Evolutionary conservation across 2,329 filamentous ascomycete genomes (phyloP).

Genomic region (Colletotrichum trifolii): DNA sequence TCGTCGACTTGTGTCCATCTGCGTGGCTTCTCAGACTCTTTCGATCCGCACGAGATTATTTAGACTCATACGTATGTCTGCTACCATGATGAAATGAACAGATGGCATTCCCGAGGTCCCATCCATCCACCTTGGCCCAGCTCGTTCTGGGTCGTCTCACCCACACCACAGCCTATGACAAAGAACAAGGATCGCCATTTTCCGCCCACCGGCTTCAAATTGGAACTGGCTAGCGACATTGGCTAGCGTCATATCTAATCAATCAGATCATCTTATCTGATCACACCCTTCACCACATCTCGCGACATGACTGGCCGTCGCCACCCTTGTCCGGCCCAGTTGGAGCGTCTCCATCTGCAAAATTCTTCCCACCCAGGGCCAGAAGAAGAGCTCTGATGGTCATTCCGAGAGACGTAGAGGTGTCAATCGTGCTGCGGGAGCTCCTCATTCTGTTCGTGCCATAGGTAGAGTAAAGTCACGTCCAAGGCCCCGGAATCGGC

Average conservation of each 20-base stretch:
- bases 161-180: no score
- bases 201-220: constrained; percentile 5
- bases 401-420: not conserved
- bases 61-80: no score
- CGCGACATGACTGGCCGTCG: constrained; percentile 20
- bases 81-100: no score
- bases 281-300: constrained; percentile 26
- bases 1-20: no score
- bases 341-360: constrained; percentile 9
- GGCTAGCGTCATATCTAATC: constrained; percentile 35
- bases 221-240: constrained; percentile 24
- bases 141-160: no score
- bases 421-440: no score
- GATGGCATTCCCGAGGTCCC: no score
- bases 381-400: constrained; percentile 20
- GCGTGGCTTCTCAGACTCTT: no score
- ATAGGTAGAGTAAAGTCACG: not conserved
- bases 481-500: constrained; percentile 27
- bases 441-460: no score
- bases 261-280: constrained; percentile 37
- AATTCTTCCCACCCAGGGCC: constrained; percentile 25
- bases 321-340: constrained; percentile 19
- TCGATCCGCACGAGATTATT: no score
- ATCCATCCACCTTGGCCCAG: no score
- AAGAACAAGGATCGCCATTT: no score